phyloP scores from a whole-genome alignment of 371 early-diverging fungal species.

The Lichtheimia corymbifera region DNA sequence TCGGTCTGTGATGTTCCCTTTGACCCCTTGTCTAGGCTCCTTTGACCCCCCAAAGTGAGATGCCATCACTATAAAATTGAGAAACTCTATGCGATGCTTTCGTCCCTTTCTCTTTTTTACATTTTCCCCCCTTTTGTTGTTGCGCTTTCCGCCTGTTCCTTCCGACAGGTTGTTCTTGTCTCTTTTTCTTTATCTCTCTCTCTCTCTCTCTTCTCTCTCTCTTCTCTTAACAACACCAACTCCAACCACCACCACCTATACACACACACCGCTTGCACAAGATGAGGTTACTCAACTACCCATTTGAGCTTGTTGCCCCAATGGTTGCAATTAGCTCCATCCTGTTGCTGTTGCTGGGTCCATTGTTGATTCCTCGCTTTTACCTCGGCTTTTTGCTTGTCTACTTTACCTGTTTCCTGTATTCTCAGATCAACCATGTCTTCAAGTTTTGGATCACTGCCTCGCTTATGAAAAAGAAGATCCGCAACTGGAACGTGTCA shows the following conservation, averaged over 20 bases:
- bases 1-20: too few species aligned
- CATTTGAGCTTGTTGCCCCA: conserved; percentile 56
- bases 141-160: conserved; percentile 6
- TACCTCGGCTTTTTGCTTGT: conserved; percentile 51
- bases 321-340: conserved; percentile 53
- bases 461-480: conserved; percentile 38
- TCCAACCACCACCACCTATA: neutral
- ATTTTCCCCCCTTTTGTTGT: conserved; percentile 12
- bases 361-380: conserved; percentile 51
- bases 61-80: too few species aligned
- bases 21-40: too few species aligned
- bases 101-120: conserved; percentile 5
- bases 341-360: conserved; percentile 49
- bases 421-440: conserved; percentile 55
- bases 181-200: conserved; percentile 10
- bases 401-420: conserved; percentile 53
- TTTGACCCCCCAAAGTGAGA: too few species aligned
- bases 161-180: conserved; percentile 1
- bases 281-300: conserved; percentile 33
- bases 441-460: conserved; percentile 55
- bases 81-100: too few species aligned
- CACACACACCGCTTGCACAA: neutral
- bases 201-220: conserved; percentile 12
- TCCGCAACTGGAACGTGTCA: conserved; percentile 46
- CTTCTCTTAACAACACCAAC: too few species aligned